Evolutionary conservation across 192 early-diverging fungal genomes (phyloP).

Genomic region (Rhizophagus prolifer): DNA sequence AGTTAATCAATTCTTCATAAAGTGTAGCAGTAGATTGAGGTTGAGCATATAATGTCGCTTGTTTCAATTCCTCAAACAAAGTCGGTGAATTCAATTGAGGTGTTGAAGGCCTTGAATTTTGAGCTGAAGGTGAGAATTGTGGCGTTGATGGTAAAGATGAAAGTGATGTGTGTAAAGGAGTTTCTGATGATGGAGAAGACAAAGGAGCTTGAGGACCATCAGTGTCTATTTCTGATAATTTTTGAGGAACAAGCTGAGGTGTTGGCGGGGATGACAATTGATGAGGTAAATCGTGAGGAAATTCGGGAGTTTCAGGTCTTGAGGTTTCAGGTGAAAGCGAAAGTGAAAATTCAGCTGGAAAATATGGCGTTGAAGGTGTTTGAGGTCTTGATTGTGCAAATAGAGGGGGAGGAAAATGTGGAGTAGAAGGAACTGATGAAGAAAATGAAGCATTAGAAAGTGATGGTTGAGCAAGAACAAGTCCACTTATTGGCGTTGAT

Average conservation of each 20-base stretch:
- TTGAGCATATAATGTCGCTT: background rate
- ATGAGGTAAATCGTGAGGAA: background rate
- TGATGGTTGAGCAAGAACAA: background rate
- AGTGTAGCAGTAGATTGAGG: background rate
- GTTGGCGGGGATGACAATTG: background rate
- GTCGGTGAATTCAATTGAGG: background rate
- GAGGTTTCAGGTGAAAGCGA: background rate
- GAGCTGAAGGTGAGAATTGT: background rate
- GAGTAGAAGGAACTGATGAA: background rate
- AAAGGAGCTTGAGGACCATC: background rate
- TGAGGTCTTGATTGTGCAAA: background rate
- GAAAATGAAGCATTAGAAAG: background rate
- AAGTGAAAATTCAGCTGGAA: background rate
- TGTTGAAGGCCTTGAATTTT: background rate
- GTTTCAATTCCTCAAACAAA: background rate
- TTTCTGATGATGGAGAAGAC: background rate
- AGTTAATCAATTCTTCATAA: no score
- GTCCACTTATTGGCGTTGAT: background rate
- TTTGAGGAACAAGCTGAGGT: background rate
- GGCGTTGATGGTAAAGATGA: background rate
- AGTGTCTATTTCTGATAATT: background rate
- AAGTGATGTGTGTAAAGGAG: background rate
- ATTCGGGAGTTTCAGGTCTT: background rate
- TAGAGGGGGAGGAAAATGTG: background rate
- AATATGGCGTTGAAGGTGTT: conserved; percentile 13